phyloP scores from a whole-genome alignment of 169 alveolate genomes.

The Plasmodium cynomolgi region DNA sequence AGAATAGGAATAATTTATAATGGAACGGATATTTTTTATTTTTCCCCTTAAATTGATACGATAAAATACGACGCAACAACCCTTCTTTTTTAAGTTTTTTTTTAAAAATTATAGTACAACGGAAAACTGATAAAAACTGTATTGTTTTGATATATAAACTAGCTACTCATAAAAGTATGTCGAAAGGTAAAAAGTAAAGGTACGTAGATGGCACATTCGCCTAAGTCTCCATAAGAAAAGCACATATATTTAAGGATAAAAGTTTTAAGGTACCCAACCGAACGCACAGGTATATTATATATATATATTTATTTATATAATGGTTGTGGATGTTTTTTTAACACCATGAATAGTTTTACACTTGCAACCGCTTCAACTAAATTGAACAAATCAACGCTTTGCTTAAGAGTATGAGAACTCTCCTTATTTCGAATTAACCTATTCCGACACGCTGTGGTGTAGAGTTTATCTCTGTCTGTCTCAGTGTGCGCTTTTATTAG shows the following conservation, averaged over 20 bases:
- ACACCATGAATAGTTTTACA: background rate
- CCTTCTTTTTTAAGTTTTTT: background rate
- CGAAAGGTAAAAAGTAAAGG: background rate
- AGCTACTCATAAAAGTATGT: background rate
- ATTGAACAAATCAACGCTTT: background rate
- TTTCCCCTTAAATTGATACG: background rate
- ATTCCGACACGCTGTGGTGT: background rate
- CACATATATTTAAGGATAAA: no score
- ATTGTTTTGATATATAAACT: no score
- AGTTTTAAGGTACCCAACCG: background rate
- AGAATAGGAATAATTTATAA: no score
- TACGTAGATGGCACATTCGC: background rate
- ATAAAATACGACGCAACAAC: background rate
- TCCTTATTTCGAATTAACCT: background rate
- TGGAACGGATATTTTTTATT: background rate
- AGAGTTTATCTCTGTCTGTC: background rate
- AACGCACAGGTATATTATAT: background rate
- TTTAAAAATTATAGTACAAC: background rate
- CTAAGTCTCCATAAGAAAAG: background rate
- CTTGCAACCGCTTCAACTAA: background rate
- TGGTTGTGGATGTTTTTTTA: background rate
- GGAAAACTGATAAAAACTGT: background rate
- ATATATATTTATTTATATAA: no score
- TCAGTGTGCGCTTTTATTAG: background rate
- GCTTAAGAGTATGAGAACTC: background rate